Evolutionary conservation across 768 basidiomycete genomes (phyloP), one percentile per base, ranked within the genome.

Genomic region (Xerocomus spinulosus): DNA sequence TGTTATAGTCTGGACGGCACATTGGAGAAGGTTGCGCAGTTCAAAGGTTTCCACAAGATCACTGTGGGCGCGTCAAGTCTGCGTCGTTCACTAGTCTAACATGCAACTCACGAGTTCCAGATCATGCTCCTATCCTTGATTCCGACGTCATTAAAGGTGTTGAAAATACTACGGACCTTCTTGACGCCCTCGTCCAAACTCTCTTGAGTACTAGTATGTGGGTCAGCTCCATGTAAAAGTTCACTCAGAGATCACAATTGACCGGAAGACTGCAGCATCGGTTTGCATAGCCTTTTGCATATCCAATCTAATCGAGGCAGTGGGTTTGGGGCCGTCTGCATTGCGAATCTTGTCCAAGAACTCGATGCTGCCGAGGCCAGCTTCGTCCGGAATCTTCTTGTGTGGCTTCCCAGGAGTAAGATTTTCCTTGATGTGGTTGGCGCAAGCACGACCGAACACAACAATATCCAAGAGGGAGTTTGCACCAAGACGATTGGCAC

Each of bases 281-380:
- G 85, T 70, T 69, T 98, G 93, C 94, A 98, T 98, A 32, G 92
- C 91, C 77, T 97, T 98, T 70, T 99, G 96, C 92, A 99, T 92
- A 63, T 91, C 85, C 42, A 96, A 68, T 54, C 96, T 81, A 64
- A 98, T 87, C 62, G 93, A 81, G 13, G 92, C 85, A 29, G 96
- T 99, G 26, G 89, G 76, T 60, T 87, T 79, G 21, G 87, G 76
- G 23, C 96, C 96, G 55, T 82, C 75, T 9, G 92, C 73, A 42
- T 79, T 89, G 59, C 92, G 83, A 59, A 93, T 83, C 71, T 85
- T 78, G 73, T 98, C 96, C 61, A 98, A 73, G 72, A 86, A 86
- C 58, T 87, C 87, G 47, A 98, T 81, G 60, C 81, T 87, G 50
- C 83, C 68, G 41, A 92, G 74, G 46, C 96, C 95, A 55, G 92